These are phyloP conservation scores for Hygrocybe punicea DNA, from an alignment of 768 basidiomycete genomes.

Conservation along the genomic window DNA sequence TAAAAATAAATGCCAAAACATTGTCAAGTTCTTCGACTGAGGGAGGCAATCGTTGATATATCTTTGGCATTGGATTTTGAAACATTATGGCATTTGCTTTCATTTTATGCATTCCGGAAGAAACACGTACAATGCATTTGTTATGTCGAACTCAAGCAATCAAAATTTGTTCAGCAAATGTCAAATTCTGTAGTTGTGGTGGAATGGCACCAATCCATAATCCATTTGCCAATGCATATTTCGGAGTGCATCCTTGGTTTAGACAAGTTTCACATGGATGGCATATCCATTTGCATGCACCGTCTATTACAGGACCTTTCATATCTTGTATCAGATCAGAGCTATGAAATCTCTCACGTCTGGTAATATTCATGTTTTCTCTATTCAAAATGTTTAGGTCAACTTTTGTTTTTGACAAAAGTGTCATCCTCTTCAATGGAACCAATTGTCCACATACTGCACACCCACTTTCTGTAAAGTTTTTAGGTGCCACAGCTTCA, in stretches of 20 bases:
- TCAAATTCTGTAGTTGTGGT: background rate
- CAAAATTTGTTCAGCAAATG: conserved; percentile 5
- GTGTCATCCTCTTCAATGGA: too few relatives aligned
- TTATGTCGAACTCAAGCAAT: conserved; percentile 21
- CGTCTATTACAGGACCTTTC: too few relatives aligned
- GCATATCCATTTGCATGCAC: too few relatives aligned
- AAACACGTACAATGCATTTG: conserved; percentile 26
- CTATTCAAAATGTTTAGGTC: too few relatives aligned
- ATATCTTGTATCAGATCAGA: too few relatives aligned
- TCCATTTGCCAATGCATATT: conserved; percentile 2
- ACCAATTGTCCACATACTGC: too few relatives aligned
- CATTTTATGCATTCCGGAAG: conserved; percentile 17
- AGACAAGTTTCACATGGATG: too few relatives aligned
- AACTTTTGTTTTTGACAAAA: too few relatives aligned
- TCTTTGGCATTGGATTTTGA: conserved; percentile 27
- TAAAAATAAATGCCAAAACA: conserved; percentile 32
- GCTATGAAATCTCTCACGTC: too few relatives aligned
- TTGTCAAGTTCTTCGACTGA: conserved; percentile 31
- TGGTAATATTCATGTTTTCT: too few relatives aligned
- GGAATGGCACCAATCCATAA: conserved; percentile 7
- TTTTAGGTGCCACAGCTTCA: too few relatives aligned
- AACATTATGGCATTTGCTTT: conserved; percentile 20
- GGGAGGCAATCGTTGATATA: conserved; percentile 35
- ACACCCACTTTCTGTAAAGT: too few relatives aligned
- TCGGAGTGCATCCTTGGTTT: background rate